Evolutionary conservation across 2,329 filamentous ascomycete genomes (phyloP).

Genomic region (Pseudonectria foliicola): DNA sequence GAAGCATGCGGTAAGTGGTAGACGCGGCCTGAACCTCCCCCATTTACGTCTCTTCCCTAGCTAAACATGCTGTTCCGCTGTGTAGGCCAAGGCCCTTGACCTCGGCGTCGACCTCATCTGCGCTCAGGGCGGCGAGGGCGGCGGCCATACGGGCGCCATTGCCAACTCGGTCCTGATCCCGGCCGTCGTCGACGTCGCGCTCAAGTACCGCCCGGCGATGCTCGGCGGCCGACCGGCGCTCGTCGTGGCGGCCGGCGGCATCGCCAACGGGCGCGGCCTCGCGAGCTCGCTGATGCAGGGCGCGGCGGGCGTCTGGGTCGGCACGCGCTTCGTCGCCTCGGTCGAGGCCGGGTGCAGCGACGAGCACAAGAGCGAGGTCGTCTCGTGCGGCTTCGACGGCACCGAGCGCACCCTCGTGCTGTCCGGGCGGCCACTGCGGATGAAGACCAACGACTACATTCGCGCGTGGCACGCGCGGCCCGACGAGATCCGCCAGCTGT

Average conservation of each 20-base stretch:
- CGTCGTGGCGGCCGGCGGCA: conserved; percentile 84
- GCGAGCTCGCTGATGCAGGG: conserved; percentile 83
- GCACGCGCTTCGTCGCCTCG: conserved; percentile 82
- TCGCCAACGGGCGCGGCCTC: conserved; percentile 73
- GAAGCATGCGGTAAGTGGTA: conserved; percentile 61
- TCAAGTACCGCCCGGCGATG: conserved; percentile 59
- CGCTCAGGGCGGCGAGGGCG: conserved; percentile 87
- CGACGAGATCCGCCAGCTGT: conserved; percentile 67
- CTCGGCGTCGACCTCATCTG: conserved; percentile 86
- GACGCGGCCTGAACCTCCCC: neutral
- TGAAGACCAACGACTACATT: conserved; percentile 79
- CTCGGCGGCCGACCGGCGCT: conserved; percentile 65
- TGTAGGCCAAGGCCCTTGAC: conserved; percentile 63
- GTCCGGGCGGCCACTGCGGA: conserved; percentile 71
- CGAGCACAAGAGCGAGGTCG: conserved; percentile 77
- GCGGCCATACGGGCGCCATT: conserved; percentile 86
- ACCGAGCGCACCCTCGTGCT: conserved; percentile 79
- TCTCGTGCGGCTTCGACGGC: conserved; percentile 69
- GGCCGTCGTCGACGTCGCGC: conserved; percentile 76
- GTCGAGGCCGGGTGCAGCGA: conserved; percentile 74
- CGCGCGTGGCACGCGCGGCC: conserved; percentile 72
- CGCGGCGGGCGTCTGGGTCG: conserved; percentile 86
- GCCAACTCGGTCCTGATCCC: conserved; percentile 83
- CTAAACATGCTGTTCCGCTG: neutral
- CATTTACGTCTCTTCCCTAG: conserved; percentile 8